phyloP scores from a whole-genome alignment of 495 filamentous ascomycete genomes.

The Podospora conica region DNA sequence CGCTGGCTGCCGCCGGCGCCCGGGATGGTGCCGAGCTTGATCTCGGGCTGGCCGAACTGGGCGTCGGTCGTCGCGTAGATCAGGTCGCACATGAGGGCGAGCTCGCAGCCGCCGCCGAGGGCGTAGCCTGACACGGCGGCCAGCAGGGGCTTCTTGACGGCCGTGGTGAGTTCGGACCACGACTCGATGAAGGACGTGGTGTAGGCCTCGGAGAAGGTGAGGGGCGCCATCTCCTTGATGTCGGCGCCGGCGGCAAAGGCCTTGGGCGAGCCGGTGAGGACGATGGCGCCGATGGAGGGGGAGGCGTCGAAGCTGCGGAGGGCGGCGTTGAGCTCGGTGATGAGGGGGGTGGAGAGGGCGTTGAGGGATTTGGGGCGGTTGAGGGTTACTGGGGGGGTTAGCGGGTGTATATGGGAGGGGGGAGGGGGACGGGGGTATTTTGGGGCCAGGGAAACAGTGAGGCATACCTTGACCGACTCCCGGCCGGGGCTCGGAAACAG shows the following conservation, averaged over 20 bases:
- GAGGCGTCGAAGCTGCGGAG: constrained; percentile 66
- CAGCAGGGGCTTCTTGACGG: constrained; percentile 85
- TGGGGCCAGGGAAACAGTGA: neutral
- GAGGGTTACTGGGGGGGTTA: constrained; percentile 63
- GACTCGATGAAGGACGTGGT: constrained; percentile 82
- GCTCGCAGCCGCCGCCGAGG: constrained; percentile 90
- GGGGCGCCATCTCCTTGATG: constrained; percentile 95
- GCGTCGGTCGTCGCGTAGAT: constrained; percentile 79
- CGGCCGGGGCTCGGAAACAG: constrained; percentile 73
- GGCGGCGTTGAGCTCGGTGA: constrained; percentile 80
- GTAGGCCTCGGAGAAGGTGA: constrained; percentile 82
- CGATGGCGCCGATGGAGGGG: constrained; percentile 62
- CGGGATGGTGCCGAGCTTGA: constrained; percentile 87
- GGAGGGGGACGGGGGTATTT: neutral
- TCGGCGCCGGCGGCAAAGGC: constrained; percentile 96
- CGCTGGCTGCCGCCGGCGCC: constrained; percentile 89
- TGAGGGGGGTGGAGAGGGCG: constrained; percentile 80
- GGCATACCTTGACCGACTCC: constrained; percentile 80
- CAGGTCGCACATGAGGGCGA: constrained; percentile 96
- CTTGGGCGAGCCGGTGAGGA: constrained; percentile 80
- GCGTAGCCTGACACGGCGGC: constrained; percentile 92
- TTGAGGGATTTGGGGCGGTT: constrained; percentile 94
- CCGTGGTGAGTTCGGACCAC: constrained; percentile 77
- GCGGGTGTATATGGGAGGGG: neutral
- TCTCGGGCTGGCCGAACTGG: constrained; percentile 93